Percentiles rank a stretch among this genome's conserved stretches.
These are phyloP conservation scores for Populus ilicifolia DNA, from an alignment of 345 rosid genomes.

Conservation along the genomic window DNA sequence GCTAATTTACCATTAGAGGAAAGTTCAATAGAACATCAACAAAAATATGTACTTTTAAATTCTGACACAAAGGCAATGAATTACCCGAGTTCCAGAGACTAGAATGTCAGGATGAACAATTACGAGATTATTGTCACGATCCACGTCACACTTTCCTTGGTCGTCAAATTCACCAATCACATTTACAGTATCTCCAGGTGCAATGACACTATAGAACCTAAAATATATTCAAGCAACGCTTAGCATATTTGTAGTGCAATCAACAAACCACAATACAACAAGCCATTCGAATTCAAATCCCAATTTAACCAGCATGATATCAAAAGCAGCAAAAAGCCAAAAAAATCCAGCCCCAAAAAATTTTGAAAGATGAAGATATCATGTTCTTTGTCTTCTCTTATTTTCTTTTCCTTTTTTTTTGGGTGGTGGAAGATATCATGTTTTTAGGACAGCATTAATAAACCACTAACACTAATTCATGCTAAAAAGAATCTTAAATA, in stretches of 20 bases:
- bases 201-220: conserved; percentile 76
- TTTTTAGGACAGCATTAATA: too few relatives aligned
- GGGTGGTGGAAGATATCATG: too few relatives aligned
- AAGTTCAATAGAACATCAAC: background rate
- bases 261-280: background rate
- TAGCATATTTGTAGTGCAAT: conserved; percentile 7
- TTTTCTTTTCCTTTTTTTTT: too few relatives aligned
- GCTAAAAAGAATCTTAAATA: too few relatives aligned
- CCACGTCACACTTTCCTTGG: conserved; percentile 69
- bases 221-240: conserved; percentile 12
- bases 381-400: too few relatives aligned
- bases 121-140: conserved; percentile 55
- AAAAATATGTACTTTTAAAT: background rate
- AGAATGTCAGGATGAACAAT: conserved; percentile 85
- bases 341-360: background rate
- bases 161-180: conserved; percentile 81
- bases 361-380: too few relatives aligned
- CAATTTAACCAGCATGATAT: background rate
- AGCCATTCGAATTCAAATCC: background rate
- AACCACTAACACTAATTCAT: too few relatives aligned
- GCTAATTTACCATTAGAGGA: background rate
- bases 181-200: conserved; percentile 93
- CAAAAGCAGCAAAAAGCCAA: background rate
- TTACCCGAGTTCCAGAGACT: conserved; percentile 92
- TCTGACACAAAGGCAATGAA: background rate